Evolutionary conservation across 2,329 filamentous ascomycete species (phyloP).

Genomic region (Colletotrichum coccodes): DNA sequence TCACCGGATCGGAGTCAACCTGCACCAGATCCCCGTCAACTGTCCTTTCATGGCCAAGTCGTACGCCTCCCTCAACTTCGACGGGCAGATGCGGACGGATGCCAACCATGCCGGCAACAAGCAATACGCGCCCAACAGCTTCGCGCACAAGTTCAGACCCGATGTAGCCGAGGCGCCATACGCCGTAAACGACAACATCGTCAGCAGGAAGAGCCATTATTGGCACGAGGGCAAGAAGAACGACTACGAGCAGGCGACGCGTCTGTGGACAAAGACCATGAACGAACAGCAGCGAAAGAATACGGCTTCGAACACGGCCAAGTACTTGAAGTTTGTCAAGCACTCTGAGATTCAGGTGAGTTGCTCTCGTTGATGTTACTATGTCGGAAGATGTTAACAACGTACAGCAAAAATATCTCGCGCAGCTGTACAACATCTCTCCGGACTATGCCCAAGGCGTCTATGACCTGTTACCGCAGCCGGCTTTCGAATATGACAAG

Average conservation of each 20-base stretch:
- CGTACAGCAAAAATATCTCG: conserved; percentile 56
- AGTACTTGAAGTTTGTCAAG: conserved; percentile 54
- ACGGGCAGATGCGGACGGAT: conserved; percentile 58
- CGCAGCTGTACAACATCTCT: conserved; percentile 60
- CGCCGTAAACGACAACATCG: conserved; percentile 57
- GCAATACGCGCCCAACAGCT: conserved; percentile 63
- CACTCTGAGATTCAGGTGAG: conserved; percentile 52
- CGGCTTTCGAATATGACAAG: conserved; percentile 55
- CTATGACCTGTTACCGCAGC: conserved; percentile 54
- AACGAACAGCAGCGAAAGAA: conserved; percentile 49
- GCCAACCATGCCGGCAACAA: conserved; percentile 57
- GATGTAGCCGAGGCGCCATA: conserved; percentile 61
- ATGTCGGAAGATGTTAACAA: not conserved
- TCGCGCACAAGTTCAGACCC: conserved; percentile 60
- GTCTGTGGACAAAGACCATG: conserved; percentile 61
- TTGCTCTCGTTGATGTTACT: not conserved
- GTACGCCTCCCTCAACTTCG: conserved; percentile 57
- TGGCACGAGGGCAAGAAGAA: conserved; percentile 63
- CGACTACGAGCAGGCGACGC: conserved; percentile 62
- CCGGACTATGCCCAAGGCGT: conserved; percentile 57
- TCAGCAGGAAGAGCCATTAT: conserved; percentile 63
- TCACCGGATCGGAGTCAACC: conserved; percentile 61
- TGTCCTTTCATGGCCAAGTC: conserved; percentile 54
- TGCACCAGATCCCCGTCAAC: conserved; percentile 58
- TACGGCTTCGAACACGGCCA: conserved; percentile 59